Evolutionary conservation across 2,329 filamentous ascomycete genomes (phyloP).

Genomic region (Chlorencoelia australis): DNA sequence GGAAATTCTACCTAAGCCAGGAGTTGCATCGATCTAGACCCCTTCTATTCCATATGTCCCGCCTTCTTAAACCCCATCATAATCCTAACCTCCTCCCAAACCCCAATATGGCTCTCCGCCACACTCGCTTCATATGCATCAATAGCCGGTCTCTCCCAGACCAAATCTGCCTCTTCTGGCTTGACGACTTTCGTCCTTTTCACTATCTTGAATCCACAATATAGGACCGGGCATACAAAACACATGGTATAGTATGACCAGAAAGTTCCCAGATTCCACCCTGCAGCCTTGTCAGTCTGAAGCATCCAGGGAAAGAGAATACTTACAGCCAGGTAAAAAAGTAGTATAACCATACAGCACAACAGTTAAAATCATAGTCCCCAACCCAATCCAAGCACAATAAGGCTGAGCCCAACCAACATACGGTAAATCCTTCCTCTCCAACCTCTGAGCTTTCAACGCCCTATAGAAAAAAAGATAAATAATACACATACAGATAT

Average conservation of each 20-base stretch:
- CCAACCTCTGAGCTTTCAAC: constrained; percentile 54
- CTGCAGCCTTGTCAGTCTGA: constrained; percentile 14
- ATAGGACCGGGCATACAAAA: constrained; percentile 46
- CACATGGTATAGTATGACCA: constrained; percentile 64
- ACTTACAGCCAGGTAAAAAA: constrained; percentile 47
- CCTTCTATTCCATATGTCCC: constrained; percentile 11
- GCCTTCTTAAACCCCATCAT: constrained; percentile 18
- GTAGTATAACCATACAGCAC: constrained; percentile 66
- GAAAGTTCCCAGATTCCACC: constrained; percentile 58
- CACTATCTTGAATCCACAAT: constrained; percentile 58
- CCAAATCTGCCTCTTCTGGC: constrained; percentile 43
- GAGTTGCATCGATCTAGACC: too few species aligned
- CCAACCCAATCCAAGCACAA: constrained; percentile 48
- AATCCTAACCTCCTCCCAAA: constrained; percentile 17
- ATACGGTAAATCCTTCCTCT: constrained; percentile 56
- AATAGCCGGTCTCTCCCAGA: constrained; percentile 20
- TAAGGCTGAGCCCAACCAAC: constrained; percentile 52
- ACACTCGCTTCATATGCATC: constrained; percentile 19
- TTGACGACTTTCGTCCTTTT: constrained; percentile 45
- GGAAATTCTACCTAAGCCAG: too few species aligned
- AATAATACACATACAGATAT: constrained; percentile 55
- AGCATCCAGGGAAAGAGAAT: background rate
- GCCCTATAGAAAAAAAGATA: constrained; percentile 65
- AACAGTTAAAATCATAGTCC: constrained; percentile 55
- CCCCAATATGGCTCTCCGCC: constrained; percentile 11